Evolutionary conservation across 1,284 basidiomycete species (phyloP), one percentile per base, ranked within the genome.

Genomic region (Meira miltonrushii): DNA sequence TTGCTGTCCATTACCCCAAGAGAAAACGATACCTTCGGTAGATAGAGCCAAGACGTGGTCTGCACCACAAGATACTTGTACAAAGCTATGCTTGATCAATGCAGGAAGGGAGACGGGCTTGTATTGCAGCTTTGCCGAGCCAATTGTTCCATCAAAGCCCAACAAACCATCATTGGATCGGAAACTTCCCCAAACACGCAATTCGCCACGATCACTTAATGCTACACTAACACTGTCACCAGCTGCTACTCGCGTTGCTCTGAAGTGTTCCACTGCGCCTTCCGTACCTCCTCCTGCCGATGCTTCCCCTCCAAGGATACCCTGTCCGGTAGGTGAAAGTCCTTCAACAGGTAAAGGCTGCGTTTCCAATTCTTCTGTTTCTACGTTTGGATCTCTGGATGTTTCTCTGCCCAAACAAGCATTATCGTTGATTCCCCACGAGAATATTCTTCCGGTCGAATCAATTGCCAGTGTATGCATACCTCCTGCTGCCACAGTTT

Each of bases 341-440:
- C 84, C 83, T 68, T 88, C 84, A 37, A 92, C 79, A 23, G 88
- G 86, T 68, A 87, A 84, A 7, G 91, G 92, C 54, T 84, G 80
- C 49, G 86, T 84, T 49, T 90, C 90, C 62, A 90, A 83, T 55
- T 87, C 85, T 66, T 93, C 90, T n/a, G 85, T 80, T 62, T 87
- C 86, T 57, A 89, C 78, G 73, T 90, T 85, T 9, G 86, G 84
- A 58, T 87, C 84, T 54, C 74, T 61, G 48, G 70, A 65, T 54
- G 69, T 67, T 15, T 66, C 63, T n/a, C 91, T 85, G n/a, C 93
- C 92, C 25, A 96, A 84, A 41, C 90, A 88, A 55, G 89, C 92
- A 70, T 91, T 88, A 77, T 96, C 92, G 77, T 96, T 95, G 65
- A 90, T 87, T 49, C 92, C 92, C 80, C 88, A 92, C 9, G 88